Conservation (phyloP, 108 stramenopile species). For the Nannochloropsis salina region DNA sequence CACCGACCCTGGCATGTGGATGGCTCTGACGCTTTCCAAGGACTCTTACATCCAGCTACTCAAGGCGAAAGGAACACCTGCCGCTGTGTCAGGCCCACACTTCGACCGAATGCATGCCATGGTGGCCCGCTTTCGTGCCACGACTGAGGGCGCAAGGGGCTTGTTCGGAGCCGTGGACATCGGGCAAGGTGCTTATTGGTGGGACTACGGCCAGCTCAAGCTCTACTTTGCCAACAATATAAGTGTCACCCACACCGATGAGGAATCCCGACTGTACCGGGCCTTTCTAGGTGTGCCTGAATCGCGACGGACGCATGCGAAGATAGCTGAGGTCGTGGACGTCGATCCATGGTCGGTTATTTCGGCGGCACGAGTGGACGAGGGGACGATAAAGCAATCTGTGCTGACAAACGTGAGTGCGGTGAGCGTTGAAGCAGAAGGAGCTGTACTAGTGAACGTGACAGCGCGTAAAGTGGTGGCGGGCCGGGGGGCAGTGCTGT, state of each 20-base stretch:
- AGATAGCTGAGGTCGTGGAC: constrained; percentile 24
- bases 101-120: constrained; percentile 74
- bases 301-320: constrained; percentile 16
- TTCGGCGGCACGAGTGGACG: constrained; percentile 43
- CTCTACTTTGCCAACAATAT: constrained; percentile 81
- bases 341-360: constrained; percentile 37
- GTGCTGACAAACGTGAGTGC: constrained; percentile 68
- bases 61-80: not conserved
- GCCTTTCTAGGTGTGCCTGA: constrained; percentile 66
- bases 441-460: constrained; percentile 92
- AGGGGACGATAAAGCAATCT: constrained; percentile 68
- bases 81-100: constrained; percentile 52
- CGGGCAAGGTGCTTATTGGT: constrained; percentile 89
- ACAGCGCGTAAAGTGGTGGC: constrained; percentile 84
- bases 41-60: constrained; percentile 58
- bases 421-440: constrained; percentile 68
- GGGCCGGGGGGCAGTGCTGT: constrained; percentile 75
- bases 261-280: constrained; percentile 68
- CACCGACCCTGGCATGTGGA: constrained; percentile 97
- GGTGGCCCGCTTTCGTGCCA: constrained; percentile 59
- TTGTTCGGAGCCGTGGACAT: constrained; percentile 96
- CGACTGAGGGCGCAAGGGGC: constrained; percentile 55
- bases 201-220: constrained; percentile 96
- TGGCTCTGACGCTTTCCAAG: constrained; percentile 79
- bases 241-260: constrained; percentile 64